Conservation (phyloP, 768 basidiomycete genomes). For the Saitozyma podzolica region DNA sequence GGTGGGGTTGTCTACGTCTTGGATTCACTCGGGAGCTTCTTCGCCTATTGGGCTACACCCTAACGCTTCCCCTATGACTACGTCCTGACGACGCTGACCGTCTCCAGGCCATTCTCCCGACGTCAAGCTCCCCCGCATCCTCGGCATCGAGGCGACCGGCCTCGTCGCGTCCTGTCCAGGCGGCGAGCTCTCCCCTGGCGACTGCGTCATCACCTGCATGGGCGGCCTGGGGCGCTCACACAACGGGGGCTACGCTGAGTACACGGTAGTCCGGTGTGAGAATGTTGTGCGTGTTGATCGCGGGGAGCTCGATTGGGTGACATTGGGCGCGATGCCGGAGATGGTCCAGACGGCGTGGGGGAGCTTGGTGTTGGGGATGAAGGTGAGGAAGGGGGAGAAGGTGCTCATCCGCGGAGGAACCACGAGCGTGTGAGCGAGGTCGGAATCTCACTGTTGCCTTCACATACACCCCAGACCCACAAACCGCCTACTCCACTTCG, state of each 20-base stretch:
- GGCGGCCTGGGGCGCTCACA: constrained; percentile 5
- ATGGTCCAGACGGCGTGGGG: constrained; percentile 15
- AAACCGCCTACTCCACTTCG: too few relatives aligned
- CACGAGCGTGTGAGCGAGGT: constrained; percentile 7
- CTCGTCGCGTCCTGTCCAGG: constrained; percentile 5
- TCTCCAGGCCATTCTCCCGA: constrained; percentile 7
- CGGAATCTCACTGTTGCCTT: background rate
- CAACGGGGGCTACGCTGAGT: constrained; percentile 13
- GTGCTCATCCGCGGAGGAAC: constrained; percentile 10
- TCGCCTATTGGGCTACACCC: too few relatives aligned
- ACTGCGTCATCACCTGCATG: constrained; percentile 8
- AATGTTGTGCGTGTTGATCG: constrained; percentile 1
- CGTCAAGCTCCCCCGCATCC: constrained; percentile 11
- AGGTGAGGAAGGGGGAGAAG: constrained; percentile 7
- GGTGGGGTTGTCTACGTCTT: too few relatives aligned
- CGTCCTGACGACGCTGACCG: too few relatives aligned
- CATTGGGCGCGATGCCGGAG: constrained; percentile 8
- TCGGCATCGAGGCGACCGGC: constrained; percentile 12
- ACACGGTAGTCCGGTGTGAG: constrained; percentile 4
- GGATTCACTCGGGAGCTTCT: too few relatives aligned
- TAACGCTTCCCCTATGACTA: too few relatives aligned
- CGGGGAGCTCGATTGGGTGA: constrained; percentile 1
- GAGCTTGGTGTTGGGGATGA: constrained; percentile 2
- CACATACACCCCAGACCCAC: too few relatives aligned
- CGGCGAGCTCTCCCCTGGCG: background rate